Evolutionary conservation across 148 eudicot species (phyloP).

Genomic region (Nepenthes gracilis): DNA sequence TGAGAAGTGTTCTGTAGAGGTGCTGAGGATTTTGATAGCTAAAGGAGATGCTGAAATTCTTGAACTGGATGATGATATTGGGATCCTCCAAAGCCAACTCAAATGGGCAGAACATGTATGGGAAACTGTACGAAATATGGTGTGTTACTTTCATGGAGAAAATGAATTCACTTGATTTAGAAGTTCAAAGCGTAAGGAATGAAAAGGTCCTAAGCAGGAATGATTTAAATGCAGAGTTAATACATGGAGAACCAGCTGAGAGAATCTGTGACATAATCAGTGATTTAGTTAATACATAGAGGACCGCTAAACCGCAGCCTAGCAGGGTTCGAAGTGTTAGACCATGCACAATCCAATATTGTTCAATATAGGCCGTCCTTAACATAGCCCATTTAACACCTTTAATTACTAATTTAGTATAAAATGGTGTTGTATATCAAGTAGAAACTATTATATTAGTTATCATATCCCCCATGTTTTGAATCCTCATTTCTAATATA

Average conservation of each 20-base stretch:
- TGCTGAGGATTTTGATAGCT: slow-evolving; percentile 26
- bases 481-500: no score
- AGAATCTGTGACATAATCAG: slow-evolving; percentile 31
- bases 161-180: slow-evolving; percentile 23
- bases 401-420: no score
- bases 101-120: slow-evolving; percentile 32
- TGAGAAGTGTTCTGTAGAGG: slow-evolving; percentile 44
- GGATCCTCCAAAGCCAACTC: slow-evolving; percentile 44
- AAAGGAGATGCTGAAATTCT: slow-evolving; percentile 55
- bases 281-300: slow-evolving; percentile 13
- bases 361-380: no score
- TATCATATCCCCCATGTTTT: no score
- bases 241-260: slow-evolving; percentile 26
- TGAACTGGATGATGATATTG: slow-evolving; percentile 57
- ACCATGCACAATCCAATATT: no score
- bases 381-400: no score
- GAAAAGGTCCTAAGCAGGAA: slow-evolving; percentile 11
- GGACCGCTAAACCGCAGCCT: no score
- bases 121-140: slow-evolving; percentile 30
- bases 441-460: no score
- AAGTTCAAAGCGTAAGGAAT: slow-evolving; percentile 23
- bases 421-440: no score
- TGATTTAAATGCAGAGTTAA: slow-evolving; percentile 8
- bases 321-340: no score
- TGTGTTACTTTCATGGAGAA: slow-evolving; percentile 30